Percentiles rank a stretch among this genome's conserved stretches.
Evolutionary conservation across 2,329 filamentous ascomycete species (phyloP).

Genomic region (Truncatella angustata): DNA sequence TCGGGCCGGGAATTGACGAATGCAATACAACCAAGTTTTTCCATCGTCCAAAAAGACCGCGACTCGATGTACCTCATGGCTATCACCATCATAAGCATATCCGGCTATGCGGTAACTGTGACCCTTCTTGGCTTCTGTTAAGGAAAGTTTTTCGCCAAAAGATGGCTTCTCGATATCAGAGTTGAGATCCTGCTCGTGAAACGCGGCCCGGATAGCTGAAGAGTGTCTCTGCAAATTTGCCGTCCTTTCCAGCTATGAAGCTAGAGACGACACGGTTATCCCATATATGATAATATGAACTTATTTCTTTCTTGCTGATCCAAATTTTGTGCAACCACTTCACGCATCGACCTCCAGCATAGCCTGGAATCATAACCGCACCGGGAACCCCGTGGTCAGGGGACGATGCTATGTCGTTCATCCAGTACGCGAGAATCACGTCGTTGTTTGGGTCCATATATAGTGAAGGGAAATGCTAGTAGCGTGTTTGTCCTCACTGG

Average conservation of each 20-base stretch:
- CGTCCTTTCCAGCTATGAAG: conserved; percentile 47
- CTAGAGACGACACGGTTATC: conserved; percentile 50
- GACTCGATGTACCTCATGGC: conserved; percentile 43
- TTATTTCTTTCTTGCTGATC: conserved; percentile 39
- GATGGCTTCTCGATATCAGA: background rate
- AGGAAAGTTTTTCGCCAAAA: background rate
- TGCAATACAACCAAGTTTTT: conserved; percentile 35
- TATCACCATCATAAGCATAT: conserved; percentile 49
- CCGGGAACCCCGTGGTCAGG: conserved; percentile 46
- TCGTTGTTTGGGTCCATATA: conserved; percentile 46
- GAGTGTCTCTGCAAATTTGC: conserved; percentile 33
- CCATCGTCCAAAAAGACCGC: conserved; percentile 48
- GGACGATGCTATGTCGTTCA: conserved; percentile 42
- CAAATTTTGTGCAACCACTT: conserved; percentile 45
- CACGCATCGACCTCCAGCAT: conserved; percentile 41
- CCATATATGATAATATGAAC: conserved; percentile 45
- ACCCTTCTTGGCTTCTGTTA: conserved; percentile 30
- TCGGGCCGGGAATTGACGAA: too few relatives aligned
- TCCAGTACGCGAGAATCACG: conserved; percentile 45
- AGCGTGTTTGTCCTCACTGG: conserved; percentile 33
- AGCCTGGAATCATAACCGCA: conserved; percentile 38
- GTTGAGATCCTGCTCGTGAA: background rate
- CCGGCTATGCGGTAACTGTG: conserved; percentile 43
- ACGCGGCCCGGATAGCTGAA: background rate
- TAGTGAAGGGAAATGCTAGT: conserved; percentile 41